Conservation (phyloP, 2,329 filamentous ascomycete genomes). For the Fusarium nodosum region DNA sequence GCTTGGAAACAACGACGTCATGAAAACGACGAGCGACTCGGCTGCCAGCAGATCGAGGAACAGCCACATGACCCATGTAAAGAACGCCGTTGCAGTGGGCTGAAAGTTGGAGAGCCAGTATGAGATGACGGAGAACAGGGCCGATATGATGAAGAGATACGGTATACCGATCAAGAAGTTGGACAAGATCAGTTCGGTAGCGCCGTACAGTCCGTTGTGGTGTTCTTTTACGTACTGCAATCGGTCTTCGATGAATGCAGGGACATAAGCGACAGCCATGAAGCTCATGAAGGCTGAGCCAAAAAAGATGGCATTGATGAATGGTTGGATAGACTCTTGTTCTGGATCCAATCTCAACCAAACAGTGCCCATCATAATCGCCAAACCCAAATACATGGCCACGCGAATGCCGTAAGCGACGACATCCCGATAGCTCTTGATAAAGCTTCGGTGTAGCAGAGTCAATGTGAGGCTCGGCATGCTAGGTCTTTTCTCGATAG, state of each 20-base stretch:
- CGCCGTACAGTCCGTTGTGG: constrained; percentile 83
- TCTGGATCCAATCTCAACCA: constrained; percentile 79
- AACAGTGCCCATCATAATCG: constrained; percentile 90
- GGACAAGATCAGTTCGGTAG: constrained; percentile 77
- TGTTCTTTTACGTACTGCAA: constrained; percentile 69
- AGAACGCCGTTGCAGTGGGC: constrained; percentile 74
- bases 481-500: constrained; percentile 56
- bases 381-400: constrained; percentile 81
- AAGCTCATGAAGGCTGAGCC: constrained; percentile 82
- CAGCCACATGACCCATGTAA: constrained; percentile 84
- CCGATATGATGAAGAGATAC: constrained; percentile 81
- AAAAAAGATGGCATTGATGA: constrained; percentile 86
- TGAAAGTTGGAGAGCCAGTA: constrained; percentile 87
- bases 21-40: constrained; percentile 83
- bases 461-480: constrained; percentile 68
- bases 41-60: constrained; percentile 87
- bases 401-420: constrained; percentile 87
- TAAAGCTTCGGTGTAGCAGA: constrained; percentile 81
- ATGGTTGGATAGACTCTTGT: constrained; percentile 82
- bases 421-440: constrained; percentile 87
- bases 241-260: constrained; percentile 77
- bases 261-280: constrained; percentile 88
- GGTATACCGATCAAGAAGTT: constrained; percentile 88
- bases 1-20: constrained; percentile 79
- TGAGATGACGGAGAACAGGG: constrained; percentile 80